These are phyloP conservation scores for Nannochloris sp. DNA, from an alignment of 139 green algal genomes.

Conservation along the genomic window DNA sequence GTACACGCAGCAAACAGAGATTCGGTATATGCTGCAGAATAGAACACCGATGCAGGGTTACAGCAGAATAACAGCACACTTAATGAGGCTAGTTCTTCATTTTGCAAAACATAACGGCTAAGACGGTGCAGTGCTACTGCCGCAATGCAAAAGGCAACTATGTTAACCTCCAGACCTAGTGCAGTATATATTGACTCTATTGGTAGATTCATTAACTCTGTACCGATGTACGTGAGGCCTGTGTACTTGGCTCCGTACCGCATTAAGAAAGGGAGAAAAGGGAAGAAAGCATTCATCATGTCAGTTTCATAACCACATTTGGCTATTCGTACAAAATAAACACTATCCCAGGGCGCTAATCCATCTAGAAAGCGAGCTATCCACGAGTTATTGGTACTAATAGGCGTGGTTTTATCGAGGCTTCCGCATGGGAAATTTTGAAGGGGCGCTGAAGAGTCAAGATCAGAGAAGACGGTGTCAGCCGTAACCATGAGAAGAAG, in stretches of 20 bases:
- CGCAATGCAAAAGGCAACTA: conserved; percentile 29
- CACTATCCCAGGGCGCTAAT: conserved; percentile 71
- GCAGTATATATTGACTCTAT: not conserved
- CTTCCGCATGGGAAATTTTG: conserved; percentile 15
- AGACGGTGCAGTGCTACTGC: conserved; percentile 16
- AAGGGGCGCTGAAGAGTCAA: conserved; percentile 19
- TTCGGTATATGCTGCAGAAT: conserved; percentile 79
- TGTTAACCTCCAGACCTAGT: conserved; percentile 28
- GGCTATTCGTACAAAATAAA: conserved; percentile 70
- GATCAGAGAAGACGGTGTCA: conserved; percentile 11
- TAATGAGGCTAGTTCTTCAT: conserved; percentile 29
- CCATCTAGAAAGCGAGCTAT: not conserved
- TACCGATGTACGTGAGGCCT: not conserved
- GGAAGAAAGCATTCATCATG: conserved; percentile 88
- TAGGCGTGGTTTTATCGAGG: not conserved
- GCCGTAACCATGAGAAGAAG: conserved; percentile 9
- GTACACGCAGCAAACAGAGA: conserved; percentile 56
- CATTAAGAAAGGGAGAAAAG: conserved; percentile 53
- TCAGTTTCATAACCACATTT: conserved; percentile 83
- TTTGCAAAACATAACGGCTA: conserved; percentile 8
- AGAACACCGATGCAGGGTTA: conserved; percentile 77
- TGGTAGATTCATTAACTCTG: no score
- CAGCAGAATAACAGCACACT: conserved; percentile 64
- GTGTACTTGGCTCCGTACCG: not conserved
- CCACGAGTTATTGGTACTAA: not conserved